These are phyloP conservation scores for Elsinoe necatrix DNA, from an alignment of 2,329 filamentous ascomycete species.

Conservation along the genomic window DNA sequence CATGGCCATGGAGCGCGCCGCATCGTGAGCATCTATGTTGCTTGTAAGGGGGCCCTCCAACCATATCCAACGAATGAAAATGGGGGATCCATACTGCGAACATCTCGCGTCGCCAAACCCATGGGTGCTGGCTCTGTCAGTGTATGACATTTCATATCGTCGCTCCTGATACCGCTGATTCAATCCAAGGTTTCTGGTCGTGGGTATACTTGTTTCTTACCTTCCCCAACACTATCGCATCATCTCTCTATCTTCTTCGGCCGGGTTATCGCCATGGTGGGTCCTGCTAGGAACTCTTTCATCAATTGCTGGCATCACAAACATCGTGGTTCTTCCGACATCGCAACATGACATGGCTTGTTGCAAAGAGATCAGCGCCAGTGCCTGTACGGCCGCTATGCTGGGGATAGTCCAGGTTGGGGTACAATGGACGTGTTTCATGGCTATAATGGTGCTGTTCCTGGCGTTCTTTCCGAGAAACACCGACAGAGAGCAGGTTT, in stretches of 20 bases:
- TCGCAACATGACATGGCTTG: conserved; percentile 77
- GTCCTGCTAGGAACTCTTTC: conserved; percentile 89
- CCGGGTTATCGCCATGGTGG: conserved; percentile 93
- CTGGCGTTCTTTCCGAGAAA: conserved; percentile 82
- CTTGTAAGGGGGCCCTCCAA: neutral
- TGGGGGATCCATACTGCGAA: conserved; percentile 19
- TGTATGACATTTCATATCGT: conserved; percentile 13
- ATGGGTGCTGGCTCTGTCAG: conserved; percentile 18
- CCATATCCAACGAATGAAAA: neutral
- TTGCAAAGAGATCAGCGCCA: conserved; percentile 69
- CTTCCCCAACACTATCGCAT: conserved; percentile 92
- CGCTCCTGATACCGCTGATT: no score
- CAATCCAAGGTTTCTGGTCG: conserved; percentile 57
- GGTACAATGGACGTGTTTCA: conserved; percentile 86
- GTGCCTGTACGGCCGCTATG: conserved; percentile 77
- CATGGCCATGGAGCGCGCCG: no score
- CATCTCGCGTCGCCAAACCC: conserved; percentile 19
- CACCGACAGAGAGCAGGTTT: conserved; percentile 21
- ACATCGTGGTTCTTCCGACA: conserved; percentile 79
- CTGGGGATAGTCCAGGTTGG: conserved; percentile 87
- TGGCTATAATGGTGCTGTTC: conserved; percentile 84
- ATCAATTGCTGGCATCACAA: conserved; percentile 75
- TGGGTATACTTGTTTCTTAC: conserved; percentile 88
- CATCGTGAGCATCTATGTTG: no score
- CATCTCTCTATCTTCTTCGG: conserved; percentile 72